Evolutionary conservation across 1,284 basidiomycete genomes (phyloP).

Genomic region (Austropuccinia psidii): DNA sequence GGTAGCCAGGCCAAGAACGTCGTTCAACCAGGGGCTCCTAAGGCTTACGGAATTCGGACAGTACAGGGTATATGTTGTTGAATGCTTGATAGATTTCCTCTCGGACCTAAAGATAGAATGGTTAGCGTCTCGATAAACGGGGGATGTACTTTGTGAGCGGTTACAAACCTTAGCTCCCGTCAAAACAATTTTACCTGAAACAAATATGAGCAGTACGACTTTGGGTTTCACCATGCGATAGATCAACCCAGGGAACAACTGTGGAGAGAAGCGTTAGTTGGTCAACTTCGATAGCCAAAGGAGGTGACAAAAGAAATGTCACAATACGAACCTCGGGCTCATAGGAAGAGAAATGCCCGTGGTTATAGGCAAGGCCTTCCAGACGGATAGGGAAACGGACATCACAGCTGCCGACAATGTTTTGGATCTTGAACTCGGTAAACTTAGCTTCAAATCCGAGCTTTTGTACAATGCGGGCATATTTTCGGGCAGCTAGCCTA

Average conservation of each 20-base stretch:
- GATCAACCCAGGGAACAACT: conserved; percentile 98
- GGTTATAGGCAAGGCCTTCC: conserved; percentile 94
- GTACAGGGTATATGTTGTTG: conserved; percentile 81
- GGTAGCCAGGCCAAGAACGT: no score
- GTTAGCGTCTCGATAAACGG: conserved; percentile 50
- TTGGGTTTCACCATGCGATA: conserved; percentile 99
- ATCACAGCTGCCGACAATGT: conserved; percentile 96
- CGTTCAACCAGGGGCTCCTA: not conserved
- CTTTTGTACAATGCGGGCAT: conserved; percentile 98
- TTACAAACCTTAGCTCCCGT: conserved; percentile 88
- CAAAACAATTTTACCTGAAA: conserved; percentile 97
- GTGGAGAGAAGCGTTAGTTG: conserved; percentile 27
- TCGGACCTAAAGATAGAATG: conserved; percentile 61
- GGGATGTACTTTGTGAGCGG: conserved; percentile 38
- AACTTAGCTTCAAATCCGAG: conserved; percentile 99
- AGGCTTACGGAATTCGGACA: conserved; percentile 49
- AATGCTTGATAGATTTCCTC: conserved; percentile 99
- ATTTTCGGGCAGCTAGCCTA: conserved; percentile 92
- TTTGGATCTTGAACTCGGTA: conserved; percentile 99
- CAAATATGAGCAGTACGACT: conserved; percentile 96
- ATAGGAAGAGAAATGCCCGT: conserved; percentile 97
- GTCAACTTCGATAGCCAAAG: conserved; percentile 43
- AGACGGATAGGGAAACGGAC: conserved; percentile 99
- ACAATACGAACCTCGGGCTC: conserved; percentile 76
- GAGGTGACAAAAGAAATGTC: conserved; percentile 30